These are phyloP conservation scores for Akanthomyces muscarius DNA, from an alignment of 2,329 filamentous ascomycete genomes.

Conservation along the genomic window DNA sequence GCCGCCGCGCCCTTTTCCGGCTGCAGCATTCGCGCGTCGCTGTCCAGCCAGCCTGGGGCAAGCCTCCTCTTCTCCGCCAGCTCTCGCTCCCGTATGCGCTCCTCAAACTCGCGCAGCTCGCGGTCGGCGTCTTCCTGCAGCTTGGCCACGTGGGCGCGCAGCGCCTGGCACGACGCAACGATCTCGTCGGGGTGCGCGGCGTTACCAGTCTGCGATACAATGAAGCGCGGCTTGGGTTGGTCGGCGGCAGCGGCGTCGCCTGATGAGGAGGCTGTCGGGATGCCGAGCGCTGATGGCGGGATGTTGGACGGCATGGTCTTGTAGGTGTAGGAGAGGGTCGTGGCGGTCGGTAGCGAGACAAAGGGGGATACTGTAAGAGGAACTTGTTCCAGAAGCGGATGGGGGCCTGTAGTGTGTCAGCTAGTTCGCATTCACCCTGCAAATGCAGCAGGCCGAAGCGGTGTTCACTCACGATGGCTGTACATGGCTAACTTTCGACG, in stretches of 20 bases:
- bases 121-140: constrained; percentile 64
- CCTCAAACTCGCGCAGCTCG: constrained; percentile 67
- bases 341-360: constrained; percentile 81
- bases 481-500: constrained; percentile 25
- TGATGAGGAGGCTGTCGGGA: constrained; percentile 30
- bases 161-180: constrained; percentile 70
- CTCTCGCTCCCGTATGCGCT: constrained; percentile 59
- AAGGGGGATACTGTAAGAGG: constrained; percentile 93
- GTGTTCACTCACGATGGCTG: constrained; percentile 31
- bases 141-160: constrained; percentile 70
- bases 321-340: constrained; percentile 94
- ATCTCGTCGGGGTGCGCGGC: constrained; percentile 86
- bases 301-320: constrained; percentile 83
- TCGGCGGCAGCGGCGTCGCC: constrained; percentile 26
- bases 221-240: constrained; percentile 61
- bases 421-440: neutral
- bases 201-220: constrained; percentile 73
- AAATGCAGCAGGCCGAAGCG: neutral
- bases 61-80: constrained; percentile 75
- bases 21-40: constrained; percentile 64
- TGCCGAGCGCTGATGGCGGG: constrained; percentile 45
- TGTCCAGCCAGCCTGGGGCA: constrained; percentile 78
- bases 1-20: constrained; percentile 51
- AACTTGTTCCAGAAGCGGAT: constrained; percentile 86
- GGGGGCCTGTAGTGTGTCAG: constrained; percentile 50